Conservation (phyloP, 2,329 filamentous ascomycete genomes). For the Aspergillus sp. region DNA sequence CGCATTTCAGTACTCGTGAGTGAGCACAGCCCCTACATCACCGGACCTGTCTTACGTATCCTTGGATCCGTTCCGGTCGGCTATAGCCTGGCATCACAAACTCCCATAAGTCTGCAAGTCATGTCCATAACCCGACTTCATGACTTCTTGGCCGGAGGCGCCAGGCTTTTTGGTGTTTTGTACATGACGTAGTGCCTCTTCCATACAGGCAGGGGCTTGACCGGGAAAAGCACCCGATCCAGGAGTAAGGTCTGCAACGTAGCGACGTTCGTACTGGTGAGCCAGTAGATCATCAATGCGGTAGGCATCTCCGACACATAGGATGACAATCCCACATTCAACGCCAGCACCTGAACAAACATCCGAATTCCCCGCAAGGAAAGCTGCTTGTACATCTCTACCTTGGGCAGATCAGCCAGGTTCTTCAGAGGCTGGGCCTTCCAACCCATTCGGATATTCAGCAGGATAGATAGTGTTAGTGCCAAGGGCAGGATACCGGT, state of each 20-base stretch:
- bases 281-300: slow-evolving; percentile 55
- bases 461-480: slow-evolving; percentile 52
- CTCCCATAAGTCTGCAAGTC: background rate
- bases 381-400: slow-evolving; percentile 28
- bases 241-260: slow-evolving; percentile 44
- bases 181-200: slow-evolving; percentile 36
- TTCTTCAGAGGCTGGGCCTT: slow-evolving; percentile 22
- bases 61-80: background rate
- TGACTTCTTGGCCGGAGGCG: background rate
- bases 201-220: slow-evolving; percentile 33
- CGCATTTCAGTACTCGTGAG: background rate
- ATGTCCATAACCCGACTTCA: background rate
- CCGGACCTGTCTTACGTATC: background rate
- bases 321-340: slow-evolving; percentile 40
- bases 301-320: slow-evolving; percentile 43
- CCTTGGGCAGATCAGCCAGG: slow-evolving; percentile 29
- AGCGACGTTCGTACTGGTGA: slow-evolving; percentile 47
- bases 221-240: slow-evolving; percentile 43
- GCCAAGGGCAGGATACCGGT: slow-evolving; percentile 52
- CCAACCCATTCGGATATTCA: slow-evolving; percentile 47
- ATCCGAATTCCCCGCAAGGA: slow-evolving; percentile 31
- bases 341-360: slow-evolving; percentile 40
- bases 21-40: background rate
- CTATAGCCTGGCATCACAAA: background rate
- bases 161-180: background rate